phyloP scores from a whole-genome alignment of 345 rosid genomes.

The Syzygium aqueum region DNA sequence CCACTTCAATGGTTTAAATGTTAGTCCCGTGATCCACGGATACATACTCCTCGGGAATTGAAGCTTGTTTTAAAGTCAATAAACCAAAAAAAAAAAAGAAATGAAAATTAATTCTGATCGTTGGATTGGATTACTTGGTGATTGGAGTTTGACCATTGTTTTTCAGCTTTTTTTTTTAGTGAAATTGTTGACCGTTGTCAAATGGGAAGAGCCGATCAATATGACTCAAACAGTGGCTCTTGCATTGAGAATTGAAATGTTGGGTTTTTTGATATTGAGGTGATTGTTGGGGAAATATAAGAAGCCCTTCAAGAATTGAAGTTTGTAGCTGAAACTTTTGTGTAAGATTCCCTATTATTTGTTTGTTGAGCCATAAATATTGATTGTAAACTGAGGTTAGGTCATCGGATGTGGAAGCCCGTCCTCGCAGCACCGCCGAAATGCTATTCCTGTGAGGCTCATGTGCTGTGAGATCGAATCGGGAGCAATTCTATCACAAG shows the following conservation, averaged over 20 bases:
- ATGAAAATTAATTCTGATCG: neutral
- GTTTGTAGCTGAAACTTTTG: neutral
- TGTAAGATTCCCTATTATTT: neutral
- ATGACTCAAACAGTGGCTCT: neutral
- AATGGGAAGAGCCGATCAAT: neutral
- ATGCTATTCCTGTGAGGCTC: neutral
- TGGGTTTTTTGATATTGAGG: neutral
- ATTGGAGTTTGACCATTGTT: neutral
- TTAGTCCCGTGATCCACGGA: neutral
- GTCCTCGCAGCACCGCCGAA: neutral
- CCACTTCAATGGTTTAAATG: neutral
- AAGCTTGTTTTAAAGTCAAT: neutral
- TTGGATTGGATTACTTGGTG: neutral
- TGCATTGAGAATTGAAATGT: neutral
- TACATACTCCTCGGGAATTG: conserved; percentile 1
- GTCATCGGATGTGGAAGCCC: neutral
- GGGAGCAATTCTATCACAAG: neutral
- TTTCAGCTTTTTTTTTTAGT: neutral
- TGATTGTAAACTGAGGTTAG: neutral
- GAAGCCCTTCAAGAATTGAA: neutral
- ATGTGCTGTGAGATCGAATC: neutral
- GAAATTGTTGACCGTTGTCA: neutral
- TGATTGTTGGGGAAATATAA: neutral
- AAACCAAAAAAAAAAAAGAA: neutral
- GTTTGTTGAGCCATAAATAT: neutral